Base-by-base conservation (phyloP, 202 grass and related monocot species). In the Schoenoplectus tabernaemontani region DNA sequence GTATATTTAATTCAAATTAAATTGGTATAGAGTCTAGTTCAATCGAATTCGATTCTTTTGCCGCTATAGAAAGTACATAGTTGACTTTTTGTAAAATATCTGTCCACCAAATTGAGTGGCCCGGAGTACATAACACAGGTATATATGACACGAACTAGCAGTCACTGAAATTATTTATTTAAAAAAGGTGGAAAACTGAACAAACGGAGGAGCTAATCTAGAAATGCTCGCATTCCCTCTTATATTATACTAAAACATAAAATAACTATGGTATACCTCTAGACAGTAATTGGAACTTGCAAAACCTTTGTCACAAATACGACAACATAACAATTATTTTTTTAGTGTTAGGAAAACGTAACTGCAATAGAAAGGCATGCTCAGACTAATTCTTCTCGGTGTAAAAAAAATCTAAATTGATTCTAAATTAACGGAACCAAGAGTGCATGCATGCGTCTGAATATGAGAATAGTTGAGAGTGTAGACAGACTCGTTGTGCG, bases 341-440 rank as follows among this genome's bases (percentile, higher is more conserved):
- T n/a, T n/a, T n/a, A n/a, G n/a, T n/a, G n/a, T n/a, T n/a, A n/a
- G n/a, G n/a, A n/a, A 22, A 43, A 30, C n/a, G 11, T 37, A 32
- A 33, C 69, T 34, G 42, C 67, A 28, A 71, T 48, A 71, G 11
- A 48, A 22, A 72, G 43, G 13, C 43, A 53, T 34, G 24, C 16
- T 36, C 71, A 75, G 71, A 75, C 30, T 24, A 75, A 56, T 75
- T 34, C 46, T 53, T 75, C 70, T 53, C 46, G 12, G 44, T 33
- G 13, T 30, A 67, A 20, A 66, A 50, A 0, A 50, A 34, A 5
- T 61, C 36, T 10, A 50, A 75, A 75, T 34, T 36, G 7, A 10
- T 36, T 75, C 28, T 12, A 47, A 72, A 72, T 15, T 20, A 33
- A 69, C 20, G 39, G 11, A 69, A 24, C 20, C 13, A 51, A 44